Conservation (phyloP, 805 yeast genomes). For the Millerago galiae region DNA sequence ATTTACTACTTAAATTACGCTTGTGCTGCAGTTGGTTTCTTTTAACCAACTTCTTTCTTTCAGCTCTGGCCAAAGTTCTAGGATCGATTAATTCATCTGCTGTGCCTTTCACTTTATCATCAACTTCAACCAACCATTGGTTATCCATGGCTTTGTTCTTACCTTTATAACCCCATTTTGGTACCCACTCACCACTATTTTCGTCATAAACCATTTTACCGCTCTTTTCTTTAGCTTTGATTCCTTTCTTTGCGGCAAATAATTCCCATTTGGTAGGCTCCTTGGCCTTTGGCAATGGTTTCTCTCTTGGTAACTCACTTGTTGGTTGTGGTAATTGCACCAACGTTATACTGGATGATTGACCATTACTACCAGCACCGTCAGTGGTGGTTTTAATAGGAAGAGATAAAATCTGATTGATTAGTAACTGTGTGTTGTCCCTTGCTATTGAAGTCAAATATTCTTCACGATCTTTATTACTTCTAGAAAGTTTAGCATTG, state of each 20-base stretch:
- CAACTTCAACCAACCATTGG: slow-evolving; percentile 96
- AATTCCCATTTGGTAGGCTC: slow-evolving; percentile 94
- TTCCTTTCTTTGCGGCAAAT: slow-evolving; percentile 95
- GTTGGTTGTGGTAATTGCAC: slow-evolving; percentile 80
- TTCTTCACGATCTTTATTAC: slow-evolving; percentile 54
- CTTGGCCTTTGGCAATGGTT: slow-evolving; percentile 88
- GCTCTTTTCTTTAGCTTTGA: slow-evolving; percentile 79
- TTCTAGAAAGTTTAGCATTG: slow-evolving; percentile 41
- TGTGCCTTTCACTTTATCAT: slow-evolving; percentile 58
- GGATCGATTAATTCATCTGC: slow-evolving; percentile 77
- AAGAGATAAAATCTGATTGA: slow-evolving; percentile 83
- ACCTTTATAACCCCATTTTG: slow-evolving; percentile 98
- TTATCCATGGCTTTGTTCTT: slow-evolving; percentile 78
- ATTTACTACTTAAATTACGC: slow-evolving; percentile 54
- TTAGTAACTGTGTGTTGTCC: slow-evolving; percentile 86
- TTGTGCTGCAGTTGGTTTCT: slow-evolving; percentile 82
- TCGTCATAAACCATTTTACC: slow-evolving; percentile 91
- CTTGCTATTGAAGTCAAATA: slow-evolving; percentile 64
- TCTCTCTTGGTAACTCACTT: slow-evolving; percentile 85
- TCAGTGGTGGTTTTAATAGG: slow-evolving; percentile 88
- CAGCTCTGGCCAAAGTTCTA: slow-evolving; percentile 71
- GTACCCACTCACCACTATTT: slow-evolving; percentile 89
- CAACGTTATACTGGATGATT: slow-evolving; percentile 68
- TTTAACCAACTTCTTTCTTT: slow-evolving; percentile 78
- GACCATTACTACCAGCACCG: slow-evolving; percentile 51